These are phyloP conservation scores for Tagetes erecta DNA, from an alignment of 129 eudicot genomes.

Conservation along the genomic window DNA sequence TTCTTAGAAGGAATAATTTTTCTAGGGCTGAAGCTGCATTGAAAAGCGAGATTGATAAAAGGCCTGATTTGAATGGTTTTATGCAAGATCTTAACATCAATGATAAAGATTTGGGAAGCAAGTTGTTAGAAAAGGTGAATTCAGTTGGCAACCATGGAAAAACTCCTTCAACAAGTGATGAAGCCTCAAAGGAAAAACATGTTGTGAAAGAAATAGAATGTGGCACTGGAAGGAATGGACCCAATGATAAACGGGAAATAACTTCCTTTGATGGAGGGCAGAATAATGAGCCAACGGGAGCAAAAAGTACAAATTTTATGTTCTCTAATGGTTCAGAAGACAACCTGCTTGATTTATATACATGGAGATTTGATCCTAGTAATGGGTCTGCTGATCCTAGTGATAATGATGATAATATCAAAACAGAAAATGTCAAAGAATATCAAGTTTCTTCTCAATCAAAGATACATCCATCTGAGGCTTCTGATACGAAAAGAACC, in stretches of 20 bases:
- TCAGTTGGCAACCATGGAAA: constrained; percentile 23
- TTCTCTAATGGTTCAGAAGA: constrained; percentile 59
- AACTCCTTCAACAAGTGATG: constrained; percentile 36
- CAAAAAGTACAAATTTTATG: constrained; percentile 41
- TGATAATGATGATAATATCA: constrained; percentile 34
- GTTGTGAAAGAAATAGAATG: constrained; percentile 79
- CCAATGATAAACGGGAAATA: constrained; percentile 48
- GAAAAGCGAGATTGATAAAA: constrained; percentile 59
- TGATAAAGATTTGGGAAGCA: constrained; percentile 42
- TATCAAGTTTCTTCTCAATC: constrained; percentile 43
- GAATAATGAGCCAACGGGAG: constrained; percentile 41
- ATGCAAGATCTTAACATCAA: constrained; percentile 47
- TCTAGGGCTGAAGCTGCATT: constrained; percentile 91
- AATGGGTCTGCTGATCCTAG: constrained; percentile 44
- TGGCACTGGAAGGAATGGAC: constrained; percentile 46
- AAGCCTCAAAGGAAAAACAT: constrained; percentile 56
- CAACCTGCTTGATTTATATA: constrained; percentile 61
- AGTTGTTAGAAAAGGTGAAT: constrained; percentile 41
- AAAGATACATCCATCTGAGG: constrained; percentile 40
- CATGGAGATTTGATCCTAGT: constrained; percentile 51
- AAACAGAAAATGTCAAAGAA: constrained; percentile 37
- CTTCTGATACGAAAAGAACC: constrained; percentile 24
- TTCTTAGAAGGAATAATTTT: constrained; percentile 70
- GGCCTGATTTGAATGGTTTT: constrained; percentile 65
- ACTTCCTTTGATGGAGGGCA: constrained; percentile 36